phyloP scores from a whole-genome alignment of 2,329 filamentous ascomycete species.

The Fusarium luffae region DNA sequence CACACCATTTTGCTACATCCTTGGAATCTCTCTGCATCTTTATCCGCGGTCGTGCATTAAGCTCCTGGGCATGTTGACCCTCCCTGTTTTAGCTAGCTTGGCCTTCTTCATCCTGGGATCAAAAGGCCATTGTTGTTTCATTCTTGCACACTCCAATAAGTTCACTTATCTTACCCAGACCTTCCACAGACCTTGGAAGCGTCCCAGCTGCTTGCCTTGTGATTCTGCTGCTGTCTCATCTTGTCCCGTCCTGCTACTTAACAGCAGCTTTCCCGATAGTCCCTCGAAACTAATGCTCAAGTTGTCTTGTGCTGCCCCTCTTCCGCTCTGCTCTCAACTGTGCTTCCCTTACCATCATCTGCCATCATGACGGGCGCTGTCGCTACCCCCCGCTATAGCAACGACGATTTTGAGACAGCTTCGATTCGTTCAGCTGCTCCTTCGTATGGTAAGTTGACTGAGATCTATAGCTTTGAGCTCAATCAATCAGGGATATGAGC shows the following conservation, averaged over 20 bases:
- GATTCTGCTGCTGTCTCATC: conserved; percentile 15
- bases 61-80: conserved; percentile 41
- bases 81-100: conserved; percentile 43
- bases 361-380: conserved; percentile 49
- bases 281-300: conserved; percentile 40
- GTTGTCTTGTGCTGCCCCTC: conserved; percentile 36
- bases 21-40: conserved; percentile 41
- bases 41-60: conserved; percentile 46
- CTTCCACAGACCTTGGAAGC: conserved; percentile 22
- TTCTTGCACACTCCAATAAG: conserved; percentile 20
- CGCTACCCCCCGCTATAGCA: conserved; percentile 50
- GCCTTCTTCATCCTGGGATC: conserved; percentile 21
- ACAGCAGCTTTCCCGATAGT: conserved; percentile 25
- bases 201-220: conserved; percentile 33
- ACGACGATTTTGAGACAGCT: conserved; percentile 73
- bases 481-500: neutral
- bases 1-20: conserved; percentile 43
- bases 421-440: conserved; percentile 76
- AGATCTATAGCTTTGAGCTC: neutral
- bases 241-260: conserved; percentile 25
- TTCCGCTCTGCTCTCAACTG: conserved; percentile 31
- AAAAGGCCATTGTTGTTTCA: conserved; percentile 36
- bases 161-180: conserved; percentile 37
- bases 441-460: conserved; percentile 67
- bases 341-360: conserved; percentile 23